phyloP scores from a whole-genome alignment of 495 filamentous ascomycete genomes.

The Aspergillus cristatus region DNA sequence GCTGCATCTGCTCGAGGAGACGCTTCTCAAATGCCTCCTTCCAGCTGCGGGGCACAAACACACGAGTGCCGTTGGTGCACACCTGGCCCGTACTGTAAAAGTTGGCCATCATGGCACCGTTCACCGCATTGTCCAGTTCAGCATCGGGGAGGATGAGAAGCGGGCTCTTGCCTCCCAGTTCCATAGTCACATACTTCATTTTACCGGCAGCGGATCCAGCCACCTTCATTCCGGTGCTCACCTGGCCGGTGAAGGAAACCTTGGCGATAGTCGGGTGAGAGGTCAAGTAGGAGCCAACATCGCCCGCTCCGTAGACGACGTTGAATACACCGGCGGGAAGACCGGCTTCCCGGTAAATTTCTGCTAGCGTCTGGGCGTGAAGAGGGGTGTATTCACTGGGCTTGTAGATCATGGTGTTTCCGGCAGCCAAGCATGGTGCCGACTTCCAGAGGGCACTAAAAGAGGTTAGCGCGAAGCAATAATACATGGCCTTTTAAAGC shows the following conservation, averaged over 20 bases:
- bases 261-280: slow-evolving; percentile 62
- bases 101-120: slow-evolving; percentile 83
- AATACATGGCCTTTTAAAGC: not conserved
- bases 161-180: slow-evolving; percentile 74
- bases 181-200: slow-evolving; percentile 83
- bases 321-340: slow-evolving; percentile 75
- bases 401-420: slow-evolving; percentile 84
- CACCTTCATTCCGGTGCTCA: slow-evolving; percentile 66
- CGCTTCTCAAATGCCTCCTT: slow-evolving; percentile 54
- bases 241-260: slow-evolving; percentile 79
- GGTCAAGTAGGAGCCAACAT: slow-evolving; percentile 61
- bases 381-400: slow-evolving; percentile 73
- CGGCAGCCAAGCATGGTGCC: slow-evolving; percentile 70
- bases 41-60: slow-evolving; percentile 58
- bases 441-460: slow-evolving; percentile 71
- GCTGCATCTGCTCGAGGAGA: slow-evolving; percentile 57
- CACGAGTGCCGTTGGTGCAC: slow-evolving; percentile 75
- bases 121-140: slow-evolving; percentile 61
- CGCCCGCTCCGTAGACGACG: slow-evolving; percentile 63
- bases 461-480: not conserved
- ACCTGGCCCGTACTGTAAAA: slow-evolving; percentile 78
- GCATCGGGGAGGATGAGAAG: slow-evolving; percentile 63
- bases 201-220: slow-evolving; percentile 57
- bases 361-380: slow-evolving; percentile 57
- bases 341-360: slow-evolving; percentile 63